Evolutionary conservation across 306 rosid genomes (phyloP), one percentile per base, ranked within the genome.

Genomic region (Cucurbita moschata): DNA sequence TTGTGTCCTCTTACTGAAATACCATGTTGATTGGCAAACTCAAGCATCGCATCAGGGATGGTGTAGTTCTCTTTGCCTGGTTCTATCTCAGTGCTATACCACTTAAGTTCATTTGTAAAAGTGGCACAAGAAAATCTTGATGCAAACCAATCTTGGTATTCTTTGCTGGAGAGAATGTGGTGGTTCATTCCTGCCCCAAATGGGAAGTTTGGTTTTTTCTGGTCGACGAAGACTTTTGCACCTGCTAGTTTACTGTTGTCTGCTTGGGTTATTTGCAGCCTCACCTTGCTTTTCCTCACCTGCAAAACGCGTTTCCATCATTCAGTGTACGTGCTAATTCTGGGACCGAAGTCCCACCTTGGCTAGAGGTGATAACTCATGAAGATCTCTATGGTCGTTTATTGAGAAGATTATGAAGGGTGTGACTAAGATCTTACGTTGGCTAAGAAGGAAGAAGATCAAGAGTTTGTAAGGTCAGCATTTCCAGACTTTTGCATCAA

Each of bases 101-200:
- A 92, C 59, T 92, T 92, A 89, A 92, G 90, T 79, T 89, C 97
- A 14, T 92, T 65, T 43, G 39, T 88, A 53, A 89, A 92, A 38
- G 84, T 80, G 4, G 97, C 80, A 39, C 82, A 87, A 4, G 80
- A 77, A 84, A 92, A 92, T 74, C 89, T 86, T 1, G 89, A 80
- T 2, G 81, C 61, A 75, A 89, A 86, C 97, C 97, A 89, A 4
- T 86, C 76, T 15, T 83, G 89, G 42, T 88, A 89, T 18, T 85
- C 85, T 4, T 4, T 3, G 11, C 85, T 88, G 62, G 60, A 35
- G 67, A 92, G 87, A 71, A 92, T 89, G 84, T 80, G 26, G 8
- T 56, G 69, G 74, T 79, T 87, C 64, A 89, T 84, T 39, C 89
- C 82, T 47, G 86, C 77, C 6, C 95, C 95, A 35, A 92, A 85